Percentiles rank a stretch among this genome's conserved stretches.
These are phyloP conservation scores for Edaphochlamys debaryana DNA, from an alignment of 139 green algal species.

Conservation along the genomic window DNA sequence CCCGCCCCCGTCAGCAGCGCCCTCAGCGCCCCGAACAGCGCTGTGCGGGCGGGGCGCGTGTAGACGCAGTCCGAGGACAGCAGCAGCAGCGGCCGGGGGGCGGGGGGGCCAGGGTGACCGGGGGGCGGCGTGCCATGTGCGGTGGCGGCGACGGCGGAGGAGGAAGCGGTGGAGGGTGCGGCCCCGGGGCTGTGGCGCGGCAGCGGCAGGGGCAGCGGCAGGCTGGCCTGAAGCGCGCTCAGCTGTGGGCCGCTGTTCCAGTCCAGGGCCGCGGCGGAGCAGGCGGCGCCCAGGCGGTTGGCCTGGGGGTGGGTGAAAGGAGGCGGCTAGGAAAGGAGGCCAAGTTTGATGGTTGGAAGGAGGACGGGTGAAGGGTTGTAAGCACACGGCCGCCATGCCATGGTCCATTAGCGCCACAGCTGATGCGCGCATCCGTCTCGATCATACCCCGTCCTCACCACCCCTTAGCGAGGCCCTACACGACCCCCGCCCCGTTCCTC, in stretches of 20 bases:
- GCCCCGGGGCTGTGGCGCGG: not conserved
- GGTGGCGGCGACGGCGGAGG: not conserved
- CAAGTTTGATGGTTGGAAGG: not conserved
- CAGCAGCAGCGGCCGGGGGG: not conserved
- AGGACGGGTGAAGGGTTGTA: no score
- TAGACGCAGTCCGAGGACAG: not conserved
- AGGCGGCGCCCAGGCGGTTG: not conserved
- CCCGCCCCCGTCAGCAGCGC: no score
- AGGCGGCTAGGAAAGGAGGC: no score
- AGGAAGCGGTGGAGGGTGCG: not conserved
- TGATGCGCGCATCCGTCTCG: no score
- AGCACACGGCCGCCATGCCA: no score
- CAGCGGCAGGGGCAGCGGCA: not conserved
- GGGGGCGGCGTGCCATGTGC: not conserved
- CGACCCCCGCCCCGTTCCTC: no score
- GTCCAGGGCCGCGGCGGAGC: not conserved
- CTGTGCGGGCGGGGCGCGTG: not conserved
- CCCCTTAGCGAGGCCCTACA: not conserved
- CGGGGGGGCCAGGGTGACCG: no score
- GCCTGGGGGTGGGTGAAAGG: not conserved
- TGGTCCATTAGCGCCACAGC: not conserved
- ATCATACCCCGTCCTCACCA: no score
- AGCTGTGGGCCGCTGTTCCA: not conserved
- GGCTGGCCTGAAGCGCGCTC: not conserved
- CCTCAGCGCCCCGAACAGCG: not conserved